phyloP scores from a whole-genome alignment of 306 rosid genomes.

The Urtica urens region DNA sequence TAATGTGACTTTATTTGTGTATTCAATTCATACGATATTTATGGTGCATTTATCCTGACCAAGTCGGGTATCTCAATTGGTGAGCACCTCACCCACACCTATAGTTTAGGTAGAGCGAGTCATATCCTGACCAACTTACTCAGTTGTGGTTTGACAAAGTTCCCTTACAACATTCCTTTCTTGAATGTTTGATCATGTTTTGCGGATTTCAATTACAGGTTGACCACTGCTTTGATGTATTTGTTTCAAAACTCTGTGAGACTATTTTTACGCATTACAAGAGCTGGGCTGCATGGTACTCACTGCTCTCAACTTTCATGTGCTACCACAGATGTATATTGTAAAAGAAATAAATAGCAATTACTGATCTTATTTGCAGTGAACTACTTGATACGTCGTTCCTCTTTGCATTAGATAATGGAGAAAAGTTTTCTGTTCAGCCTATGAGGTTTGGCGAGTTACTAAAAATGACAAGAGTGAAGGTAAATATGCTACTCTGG shows the following conservation, averaged over 20 bases:
- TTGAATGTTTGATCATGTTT: background rate
- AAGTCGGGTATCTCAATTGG: too few species aligned
- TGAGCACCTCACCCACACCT: too few species aligned
- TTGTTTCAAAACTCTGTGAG: slow-evolving; percentile 75
- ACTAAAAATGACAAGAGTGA: slow-evolving; percentile 81
- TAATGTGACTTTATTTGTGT: too few species aligned
- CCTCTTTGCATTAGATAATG: slow-evolving; percentile 78
- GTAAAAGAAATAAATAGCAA: background rate
- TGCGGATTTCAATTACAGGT: slow-evolving; percentile 34
- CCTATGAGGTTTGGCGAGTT: slow-evolving; percentile 73
- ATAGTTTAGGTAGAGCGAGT: too few species aligned
- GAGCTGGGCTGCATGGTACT: slow-evolving; percentile 97
- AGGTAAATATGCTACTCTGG: slow-evolving; percentile 69
- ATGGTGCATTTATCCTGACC: too few species aligned
- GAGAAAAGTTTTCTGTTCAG: slow-evolving; percentile 76
- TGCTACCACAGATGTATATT: slow-evolving; percentile 11
- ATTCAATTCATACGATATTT: too few species aligned
- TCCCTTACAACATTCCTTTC: background rate
- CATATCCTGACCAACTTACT: too few species aligned
- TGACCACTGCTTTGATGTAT: slow-evolving; percentile 89
- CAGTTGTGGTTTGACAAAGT: too few species aligned
- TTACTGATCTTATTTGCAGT: slow-evolving; percentile 38
- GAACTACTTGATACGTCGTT: slow-evolving; percentile 89
- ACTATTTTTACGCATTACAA: slow-evolving; percentile 70
- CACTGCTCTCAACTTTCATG: slow-evolving; percentile 12